Percentiles rank a stretch among this genome's conserved stretches.
phyloP scores from a whole-genome alignment of 495 filamentous ascomycete genomes.

The Lasiosphaeria hispida region DNA sequence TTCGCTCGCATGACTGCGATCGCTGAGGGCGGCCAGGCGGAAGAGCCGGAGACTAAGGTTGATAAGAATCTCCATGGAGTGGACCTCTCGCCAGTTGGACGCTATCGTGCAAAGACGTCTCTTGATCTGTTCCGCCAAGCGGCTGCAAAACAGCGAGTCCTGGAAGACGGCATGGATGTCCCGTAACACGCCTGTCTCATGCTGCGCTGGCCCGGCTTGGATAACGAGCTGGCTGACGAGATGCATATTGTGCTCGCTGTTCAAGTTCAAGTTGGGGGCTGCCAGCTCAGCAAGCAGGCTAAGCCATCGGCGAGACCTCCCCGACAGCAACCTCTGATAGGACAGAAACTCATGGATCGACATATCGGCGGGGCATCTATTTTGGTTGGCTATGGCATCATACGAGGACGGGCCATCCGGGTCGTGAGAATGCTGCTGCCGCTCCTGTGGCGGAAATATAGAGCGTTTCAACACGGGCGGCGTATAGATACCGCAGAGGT shows the following conservation, averaged over 20 bases:
- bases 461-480: neutral
- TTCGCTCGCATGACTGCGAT: neutral
- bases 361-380: neutral
- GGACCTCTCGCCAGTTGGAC: neutral
- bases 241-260: neutral
- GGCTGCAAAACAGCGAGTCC: neutral
- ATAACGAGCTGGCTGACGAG: neutral
- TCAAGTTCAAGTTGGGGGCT: neutral
- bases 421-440: neutral
- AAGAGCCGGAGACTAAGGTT: neutral
- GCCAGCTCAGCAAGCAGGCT: neutral
- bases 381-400: neutral
- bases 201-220: neutral
- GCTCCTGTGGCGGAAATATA: neutral
- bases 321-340: neutral
- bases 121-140: neutral
- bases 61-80: neutral
- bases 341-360: neutral
- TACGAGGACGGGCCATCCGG: slow-evolving; percentile 44
- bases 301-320: neutral
- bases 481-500: neutral
- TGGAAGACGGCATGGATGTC: neutral
- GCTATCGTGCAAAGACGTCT: neutral
- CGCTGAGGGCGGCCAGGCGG: neutral
- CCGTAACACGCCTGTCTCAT: neutral